phyloP scores from a whole-genome alignment of 805 yeast genomes.

The Metschnikowia reukaufii region DNA sequence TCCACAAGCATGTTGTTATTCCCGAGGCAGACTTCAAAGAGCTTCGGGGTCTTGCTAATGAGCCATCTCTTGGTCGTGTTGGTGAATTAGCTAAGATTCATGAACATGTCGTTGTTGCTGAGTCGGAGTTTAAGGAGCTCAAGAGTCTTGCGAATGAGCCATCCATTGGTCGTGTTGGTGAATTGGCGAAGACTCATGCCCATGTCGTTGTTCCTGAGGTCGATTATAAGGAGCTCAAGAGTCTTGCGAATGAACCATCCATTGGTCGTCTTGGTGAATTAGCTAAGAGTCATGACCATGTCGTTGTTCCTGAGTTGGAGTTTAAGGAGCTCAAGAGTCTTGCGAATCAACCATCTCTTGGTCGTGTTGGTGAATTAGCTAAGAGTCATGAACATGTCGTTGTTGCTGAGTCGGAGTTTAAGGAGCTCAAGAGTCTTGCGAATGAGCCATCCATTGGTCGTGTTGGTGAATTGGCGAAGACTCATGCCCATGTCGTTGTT shows the following conservation, averaged over 20 bases:
- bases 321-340: neutral
- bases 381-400: conserved; percentile 6
- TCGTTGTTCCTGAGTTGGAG: conserved; percentile 5
- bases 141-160: conserved; percentile 20
- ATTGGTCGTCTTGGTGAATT: conserved; percentile 5
- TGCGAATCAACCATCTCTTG: conserved; percentile 12
- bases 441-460: conserved; percentile 8
- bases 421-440: conserved; percentile 8
- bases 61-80: conserved; percentile 15
- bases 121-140: conserved; percentile 2
- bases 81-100: conserved; percentile 1
- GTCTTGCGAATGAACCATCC: conserved; percentile 9
- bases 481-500: conserved; percentile 1
- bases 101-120: conserved; percentile 11
- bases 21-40: conserved; percentile 3
- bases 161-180: conserved; percentile 17
- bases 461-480: conserved; percentile 4
- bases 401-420: conserved; percentile 1
- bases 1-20: neutral
- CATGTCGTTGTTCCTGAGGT: conserved; percentile 12
- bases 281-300: conserved; percentile 2
- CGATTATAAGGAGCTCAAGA: conserved; percentile 7
- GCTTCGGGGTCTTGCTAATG: conserved; percentile 2
- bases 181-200: conserved; percentile 12
- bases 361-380: conserved; percentile 9